Evolutionary conservation across 257 asterid species (phyloP).

Genomic region (Prunella vulgaris): DNA sequence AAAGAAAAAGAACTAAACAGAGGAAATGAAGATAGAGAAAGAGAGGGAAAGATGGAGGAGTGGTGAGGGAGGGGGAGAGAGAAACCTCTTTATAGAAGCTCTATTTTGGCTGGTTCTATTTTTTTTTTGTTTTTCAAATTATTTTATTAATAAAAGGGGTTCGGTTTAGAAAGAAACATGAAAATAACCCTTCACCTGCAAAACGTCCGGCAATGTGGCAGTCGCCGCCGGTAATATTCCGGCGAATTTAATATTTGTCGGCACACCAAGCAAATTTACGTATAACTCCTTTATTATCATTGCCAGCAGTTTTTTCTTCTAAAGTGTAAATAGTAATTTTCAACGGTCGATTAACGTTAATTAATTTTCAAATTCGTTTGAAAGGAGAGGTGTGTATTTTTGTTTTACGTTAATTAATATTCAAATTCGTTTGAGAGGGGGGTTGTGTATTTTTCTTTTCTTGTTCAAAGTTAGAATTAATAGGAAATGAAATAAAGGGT

Average conservation of each 20-base stretch:
- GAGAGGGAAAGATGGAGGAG: slow-evolving; percentile 21
- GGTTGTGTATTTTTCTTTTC: no score
- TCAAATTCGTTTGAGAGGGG: slow-evolving; percentile 1
- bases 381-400: neutral
- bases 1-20: slow-evolving; percentile 12
- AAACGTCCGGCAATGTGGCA: slow-evolving; percentile 6
- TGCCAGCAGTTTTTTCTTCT: no score
- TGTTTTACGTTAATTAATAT: slow-evolving; percentile 18
- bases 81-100: slow-evolving; percentile 50
- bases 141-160: neutral
- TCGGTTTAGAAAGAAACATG: slow-evolving; percentile 7
- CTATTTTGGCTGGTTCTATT: slow-evolving; percentile 26
- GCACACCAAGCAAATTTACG: neutral
- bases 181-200: slow-evolving; percentile 17
- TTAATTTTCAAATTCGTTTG: slow-evolving; percentile 12
- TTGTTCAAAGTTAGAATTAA: slow-evolving; percentile 4
- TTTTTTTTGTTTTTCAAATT: neutral
- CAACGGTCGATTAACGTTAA: slow-evolving; percentile 37
- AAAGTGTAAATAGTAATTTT: neutral
- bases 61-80: slow-evolving; percentile 33
- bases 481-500: slow-evolving; percentile 2
- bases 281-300: neutral
- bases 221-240: no score
- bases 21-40: slow-evolving; percentile 20
- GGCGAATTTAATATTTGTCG: neutral